Conservation (phyloP, 139 green algal genomes). For the Eudorina sp. region DNA sequence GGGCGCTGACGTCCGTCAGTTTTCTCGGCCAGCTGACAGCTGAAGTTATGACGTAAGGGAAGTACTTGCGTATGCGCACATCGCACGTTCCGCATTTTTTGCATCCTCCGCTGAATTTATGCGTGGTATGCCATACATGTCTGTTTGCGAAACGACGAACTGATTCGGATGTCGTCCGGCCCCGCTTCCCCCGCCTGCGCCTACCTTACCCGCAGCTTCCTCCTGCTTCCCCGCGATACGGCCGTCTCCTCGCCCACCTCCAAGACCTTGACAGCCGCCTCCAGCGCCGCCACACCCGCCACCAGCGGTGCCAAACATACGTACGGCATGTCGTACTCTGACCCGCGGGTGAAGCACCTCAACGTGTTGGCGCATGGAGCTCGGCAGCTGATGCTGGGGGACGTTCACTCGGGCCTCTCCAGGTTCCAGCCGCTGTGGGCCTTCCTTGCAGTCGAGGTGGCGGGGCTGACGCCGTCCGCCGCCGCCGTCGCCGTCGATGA, state of each 20-base stretch:
- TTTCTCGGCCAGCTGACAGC: no score
- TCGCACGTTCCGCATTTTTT: no score
- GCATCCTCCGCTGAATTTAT: no score
- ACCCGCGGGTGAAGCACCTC: constrained; percentile 83
- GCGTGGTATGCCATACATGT: no score
- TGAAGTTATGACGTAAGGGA: no score
- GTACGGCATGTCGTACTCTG: constrained; percentile 6
- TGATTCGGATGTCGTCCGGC: neutral
- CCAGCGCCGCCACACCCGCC: neutral
- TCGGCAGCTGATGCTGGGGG: constrained; percentile 85
- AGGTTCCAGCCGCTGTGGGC: constrained; percentile 80
- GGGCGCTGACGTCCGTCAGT: no score
- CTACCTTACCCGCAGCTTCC: constrained; percentile 61
- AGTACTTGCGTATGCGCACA: no score
- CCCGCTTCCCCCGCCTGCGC: neutral
- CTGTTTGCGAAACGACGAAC: no score
- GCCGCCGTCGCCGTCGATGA: neutral
- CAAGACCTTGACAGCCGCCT: neutral
- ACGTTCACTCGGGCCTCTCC: constrained; percentile 71
- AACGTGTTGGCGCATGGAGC: constrained; percentile 83
- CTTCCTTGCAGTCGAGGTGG: constrained; percentile 59
- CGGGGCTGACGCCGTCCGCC: neutral
- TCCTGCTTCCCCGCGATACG: constrained; percentile 72
- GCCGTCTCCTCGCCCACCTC: constrained; percentile 46
- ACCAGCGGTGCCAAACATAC: neutral